Base-by-base conservation (phyloP, 78 protist genomes). In the Dictyostelium purpureum region DNA sequence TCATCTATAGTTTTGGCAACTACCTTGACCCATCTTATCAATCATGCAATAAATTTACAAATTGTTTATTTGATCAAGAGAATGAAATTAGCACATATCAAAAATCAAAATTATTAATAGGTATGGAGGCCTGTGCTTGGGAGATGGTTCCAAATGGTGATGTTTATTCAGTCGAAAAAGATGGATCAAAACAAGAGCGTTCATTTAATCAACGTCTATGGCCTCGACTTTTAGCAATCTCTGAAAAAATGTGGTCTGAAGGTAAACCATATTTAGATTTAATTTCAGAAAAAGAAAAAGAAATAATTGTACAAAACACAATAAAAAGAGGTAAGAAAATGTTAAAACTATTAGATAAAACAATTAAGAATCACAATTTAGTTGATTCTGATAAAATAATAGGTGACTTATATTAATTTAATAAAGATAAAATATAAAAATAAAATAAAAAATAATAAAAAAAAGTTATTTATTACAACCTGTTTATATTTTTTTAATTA, bases 61-160 rank as follows among this genome's bases (percentile, higher is more conserved):
- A 83, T 19, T 83, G 91, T 43, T 59, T 59, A 28, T 31, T 59
- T 10, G 31, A 59, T 3, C 69, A 59, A 59, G 37, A 59, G 28
- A 38, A 59, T 28, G 10, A 28, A 2, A 59, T 59, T 31, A 9
- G 14, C 24, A 38, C 24, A 59, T 83, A 70, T 33, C 24, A 51
- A 16, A 54, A 77, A 12, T 31, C n/a, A 4, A 28, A 38, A 42
- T 19, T 37, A 54, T 14, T 83, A 10, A 26, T 83, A 4, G 91
- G 91, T 21, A 37, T 83, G 7, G 91, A 83, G 19, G 80, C 82
- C 10, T 83, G 91, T 83, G 91, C 91, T 9, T 83, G 91, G 91
- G 91, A 83, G 12, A 21, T 83, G 59, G 54, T 75, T 9, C 74
- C 61, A 14, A 7, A 19, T 9, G n/a, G 54, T 4, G 26, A 35